Evolutionary conservation across 176 grass and related monocot genomes (phyloP), one percentile per base, ranked within the genome.

Genomic region (Saccharum spontaneum): DNA sequence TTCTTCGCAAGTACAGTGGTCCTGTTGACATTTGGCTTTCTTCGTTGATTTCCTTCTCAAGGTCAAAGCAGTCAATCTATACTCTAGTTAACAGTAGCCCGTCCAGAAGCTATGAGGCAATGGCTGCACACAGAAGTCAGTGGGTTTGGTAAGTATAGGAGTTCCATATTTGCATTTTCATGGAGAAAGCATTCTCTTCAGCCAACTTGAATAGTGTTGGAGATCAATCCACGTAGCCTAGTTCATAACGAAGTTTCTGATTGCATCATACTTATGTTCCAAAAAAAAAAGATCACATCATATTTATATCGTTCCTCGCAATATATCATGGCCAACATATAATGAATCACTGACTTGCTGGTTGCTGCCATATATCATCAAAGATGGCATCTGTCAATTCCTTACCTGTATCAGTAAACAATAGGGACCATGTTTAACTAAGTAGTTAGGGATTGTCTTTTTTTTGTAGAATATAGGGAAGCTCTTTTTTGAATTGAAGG

Each of bases 1-100:
- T 92, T 67, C 46, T 94, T 65, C 92, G 92, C 63, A 94, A 94
- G 71, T 94, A 94, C 71, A 85, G 78, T 78, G 93, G 93, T 26
- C 79, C 93, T 5, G 23, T 94, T 33, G 90, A 94, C 40, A 91
- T 94, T 18, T 94, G 90, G 93, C 23, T 94, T 38, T 92, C 90
- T 45, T 86, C 61, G 0, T 38, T 81, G 5, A 83, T 28, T 23
- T 80, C 73, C 26, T 84, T 38, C 79, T 86, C 79, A 69, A 73
- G 67, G 30, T 46, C 55, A 11, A 87, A 77, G 48, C 71, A 80
- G 78, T 57, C 80, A 40, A 80, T 54, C 18, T 90, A 81, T 86
- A 83, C 79, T 23, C 1, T 94, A 38, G 74, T 86, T 78, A 92
- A 94, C 76, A 90, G 60, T 87, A 85, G 74, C 16, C 93, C 88